phyloP scores from a whole-genome alignment of 2,329 filamentous ascomycete species.

The Apiospora saccharicola region DNA sequence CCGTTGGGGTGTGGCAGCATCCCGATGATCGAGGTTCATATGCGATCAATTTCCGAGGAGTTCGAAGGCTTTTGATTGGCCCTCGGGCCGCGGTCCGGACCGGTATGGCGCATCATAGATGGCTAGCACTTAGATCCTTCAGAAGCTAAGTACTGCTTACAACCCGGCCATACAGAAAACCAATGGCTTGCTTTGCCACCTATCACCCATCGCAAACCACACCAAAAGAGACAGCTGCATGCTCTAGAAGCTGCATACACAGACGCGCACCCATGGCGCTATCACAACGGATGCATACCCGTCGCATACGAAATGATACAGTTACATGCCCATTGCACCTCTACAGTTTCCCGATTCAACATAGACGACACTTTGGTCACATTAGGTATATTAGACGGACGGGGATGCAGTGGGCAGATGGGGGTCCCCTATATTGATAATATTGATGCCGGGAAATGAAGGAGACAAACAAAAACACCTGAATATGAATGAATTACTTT shows the following conservation, averaged over 20 bases:
- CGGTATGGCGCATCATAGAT: neutral
- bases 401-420: neutral
- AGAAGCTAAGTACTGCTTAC: neutral
- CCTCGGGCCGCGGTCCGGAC: neutral
- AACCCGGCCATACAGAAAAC: neutral
- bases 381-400: neutral
- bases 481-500: neutral
- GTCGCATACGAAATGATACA: neutral
- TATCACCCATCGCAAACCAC: neutral
- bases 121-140: neutral
- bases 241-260: too few species aligned
- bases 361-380: neutral
- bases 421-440: neutral
- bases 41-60: neutral
- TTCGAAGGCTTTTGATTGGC: neutral
- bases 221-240: conserved; percentile 4
- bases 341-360: neutral
- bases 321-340: neutral
- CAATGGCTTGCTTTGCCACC: neutral
- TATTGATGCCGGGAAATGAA: neutral
- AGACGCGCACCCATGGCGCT: neutral
- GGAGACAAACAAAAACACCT: neutral
- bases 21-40: neutral
- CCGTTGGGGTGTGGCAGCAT: neutral
- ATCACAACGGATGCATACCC: neutral